These are phyloP conservation scores for Martiniozyma abietophila DNA, from an alignment of 805 yeast species.

Conservation along the genomic window DNA sequence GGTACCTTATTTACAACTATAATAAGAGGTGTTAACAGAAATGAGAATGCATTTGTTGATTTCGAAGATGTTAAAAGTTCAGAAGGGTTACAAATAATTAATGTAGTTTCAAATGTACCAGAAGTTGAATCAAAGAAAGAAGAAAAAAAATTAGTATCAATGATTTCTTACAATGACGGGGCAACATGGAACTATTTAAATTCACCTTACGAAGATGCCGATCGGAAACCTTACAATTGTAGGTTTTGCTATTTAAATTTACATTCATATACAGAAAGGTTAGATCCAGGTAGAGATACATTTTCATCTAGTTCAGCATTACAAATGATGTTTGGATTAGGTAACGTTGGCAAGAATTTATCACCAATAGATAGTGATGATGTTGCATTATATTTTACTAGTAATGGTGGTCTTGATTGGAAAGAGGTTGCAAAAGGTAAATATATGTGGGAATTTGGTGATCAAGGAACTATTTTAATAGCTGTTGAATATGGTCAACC, in stretches of 20 bases:
- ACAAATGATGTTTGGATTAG: slow-evolving; percentile 87
- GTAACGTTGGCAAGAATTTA: slow-evolving; percentile 71
- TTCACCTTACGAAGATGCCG: slow-evolving; percentile 62
- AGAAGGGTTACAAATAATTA: slow-evolving; percentile 77
- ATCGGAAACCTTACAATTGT: slow-evolving; percentile 44
- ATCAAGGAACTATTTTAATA: slow-evolving; percentile 80
- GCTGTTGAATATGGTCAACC: slow-evolving; percentile 49
- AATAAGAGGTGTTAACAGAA: slow-evolving; percentile 65
- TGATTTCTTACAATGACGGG: slow-evolving; percentile 84
- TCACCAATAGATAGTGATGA: slow-evolving; percentile 29
- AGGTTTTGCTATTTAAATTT: slow-evolving; percentile 70
- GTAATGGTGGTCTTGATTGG: slow-evolving; percentile 94
- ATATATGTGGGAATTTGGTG: slow-evolving; percentile 93
- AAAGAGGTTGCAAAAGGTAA: slow-evolving; percentile 63
- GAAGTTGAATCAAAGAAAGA: slow-evolving; percentile 25
- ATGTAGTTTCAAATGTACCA: slow-evolving; percentile 51
- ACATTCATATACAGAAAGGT: slow-evolving; percentile 85
- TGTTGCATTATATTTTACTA: slow-evolving; percentile 64
- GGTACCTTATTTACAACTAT: slow-evolving; percentile 79
- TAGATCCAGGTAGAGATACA: slow-evolving; percentile 67
- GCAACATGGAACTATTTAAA: slow-evolving; percentile 67
- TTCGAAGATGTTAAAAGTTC: slow-evolving; percentile 74
- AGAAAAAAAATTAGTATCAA: slow-evolving; percentile 54
- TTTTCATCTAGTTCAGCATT: slow-evolving; percentile 82
- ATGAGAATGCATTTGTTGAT: slow-evolving; percentile 69